Evolutionary conservation across 495 filamentous ascomycete genomes (phyloP).

Genomic region (Tetracladium setigerum): DNA sequence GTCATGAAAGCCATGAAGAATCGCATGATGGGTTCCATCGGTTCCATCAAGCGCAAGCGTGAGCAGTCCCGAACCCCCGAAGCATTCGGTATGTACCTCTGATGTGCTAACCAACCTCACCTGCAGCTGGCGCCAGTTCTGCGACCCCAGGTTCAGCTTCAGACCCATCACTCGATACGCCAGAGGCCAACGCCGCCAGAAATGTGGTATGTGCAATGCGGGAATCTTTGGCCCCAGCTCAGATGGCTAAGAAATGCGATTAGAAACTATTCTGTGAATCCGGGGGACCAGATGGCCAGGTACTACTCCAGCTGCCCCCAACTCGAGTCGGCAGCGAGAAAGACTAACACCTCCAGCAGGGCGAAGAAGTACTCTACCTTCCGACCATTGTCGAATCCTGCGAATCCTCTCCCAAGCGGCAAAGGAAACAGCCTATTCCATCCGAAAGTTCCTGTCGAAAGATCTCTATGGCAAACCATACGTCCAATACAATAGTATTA

Average conservation of each 20-base stretch:
- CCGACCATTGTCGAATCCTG: constrained; percentile 90
- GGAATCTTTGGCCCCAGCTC: not conserved
- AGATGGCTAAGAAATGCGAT: not conserved
- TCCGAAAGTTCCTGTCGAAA: constrained; percentile 72
- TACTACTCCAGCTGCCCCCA: constrained; percentile 23
- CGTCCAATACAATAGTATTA: constrained; percentile 91
- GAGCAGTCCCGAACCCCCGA: constrained; percentile 1
- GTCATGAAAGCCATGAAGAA: constrained; percentile 39
- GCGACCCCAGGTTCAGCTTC: not conserved
- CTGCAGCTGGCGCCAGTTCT: not conserved
- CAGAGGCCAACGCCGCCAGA: constrained; percentile 48
- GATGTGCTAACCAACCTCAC: not conserved
- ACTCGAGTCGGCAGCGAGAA: not conserved
- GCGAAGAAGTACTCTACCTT: constrained; percentile 88
- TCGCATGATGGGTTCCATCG: constrained; percentile 46
- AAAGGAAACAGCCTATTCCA: constrained; percentile 61
- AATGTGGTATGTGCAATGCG: constrained; percentile 36
- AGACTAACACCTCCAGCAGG: constrained; percentile 31
- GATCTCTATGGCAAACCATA: constrained; percentile 56
- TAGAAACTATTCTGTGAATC: constrained; percentile 71
- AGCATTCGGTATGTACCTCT: not conserved
- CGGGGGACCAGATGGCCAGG: constrained; percentile 52
- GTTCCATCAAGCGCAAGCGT: constrained; percentile 38
- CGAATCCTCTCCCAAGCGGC: constrained; percentile 87
- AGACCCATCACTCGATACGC: constrained; percentile 36